These are phyloP conservation scores for Botrytis hyacinthi DNA, from an alignment of 2,329 filamentous ascomycete species.

Conservation along the genomic window DNA sequence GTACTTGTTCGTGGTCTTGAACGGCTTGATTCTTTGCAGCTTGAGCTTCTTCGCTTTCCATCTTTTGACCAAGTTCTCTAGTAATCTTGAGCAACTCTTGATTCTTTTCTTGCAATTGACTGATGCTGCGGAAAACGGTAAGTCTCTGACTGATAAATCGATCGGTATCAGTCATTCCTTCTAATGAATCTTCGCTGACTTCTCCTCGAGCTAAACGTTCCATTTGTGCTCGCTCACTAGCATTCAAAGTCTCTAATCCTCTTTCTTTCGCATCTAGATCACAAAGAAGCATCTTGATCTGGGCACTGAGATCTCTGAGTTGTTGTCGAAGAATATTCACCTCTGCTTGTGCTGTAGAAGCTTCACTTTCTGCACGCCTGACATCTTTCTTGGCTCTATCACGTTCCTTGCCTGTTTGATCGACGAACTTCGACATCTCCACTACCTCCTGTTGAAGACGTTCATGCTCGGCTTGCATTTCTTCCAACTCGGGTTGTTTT, in stretches of 20 bases:
- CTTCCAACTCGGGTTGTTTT: slow-evolving; percentile 83
- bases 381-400: slow-evolving; percentile 76
- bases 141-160: slow-evolving; percentile 85
- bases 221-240: slow-evolving; percentile 71
- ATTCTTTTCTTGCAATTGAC: slow-evolving; percentile 85
- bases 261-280: slow-evolving; percentile 81
- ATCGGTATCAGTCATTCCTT: slow-evolving; percentile 80
- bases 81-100: slow-evolving; percentile 78
- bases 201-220: slow-evolving; percentile 76
- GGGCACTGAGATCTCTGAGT: slow-evolving; percentile 82
- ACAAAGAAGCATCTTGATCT: slow-evolving; percentile 86
- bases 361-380: slow-evolving; percentile 73
- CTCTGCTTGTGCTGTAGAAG: slow-evolving; percentile 64
- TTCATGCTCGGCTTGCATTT: slow-evolving; percentile 77
- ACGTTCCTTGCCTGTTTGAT: slow-evolving; percentile 76
- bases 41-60: slow-evolving; percentile 86
- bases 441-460: slow-evolving; percentile 77
- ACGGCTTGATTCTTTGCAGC: slow-evolving; percentile 61
- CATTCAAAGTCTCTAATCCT: slow-evolving; percentile 67
- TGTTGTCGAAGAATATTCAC: slow-evolving; percentile 79
- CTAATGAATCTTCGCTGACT: slow-evolving; percentile 65
- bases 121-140: slow-evolving; percentile 83
- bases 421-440: slow-evolving; percentile 80
- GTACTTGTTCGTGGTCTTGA: slow-evolving; percentile 69
- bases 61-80: slow-evolving; percentile 78